These are phyloP conservation scores for Colletotrichum liriopes DNA, from an alignment of 2,329 filamentous ascomycete species.

Conservation along the genomic window DNA sequence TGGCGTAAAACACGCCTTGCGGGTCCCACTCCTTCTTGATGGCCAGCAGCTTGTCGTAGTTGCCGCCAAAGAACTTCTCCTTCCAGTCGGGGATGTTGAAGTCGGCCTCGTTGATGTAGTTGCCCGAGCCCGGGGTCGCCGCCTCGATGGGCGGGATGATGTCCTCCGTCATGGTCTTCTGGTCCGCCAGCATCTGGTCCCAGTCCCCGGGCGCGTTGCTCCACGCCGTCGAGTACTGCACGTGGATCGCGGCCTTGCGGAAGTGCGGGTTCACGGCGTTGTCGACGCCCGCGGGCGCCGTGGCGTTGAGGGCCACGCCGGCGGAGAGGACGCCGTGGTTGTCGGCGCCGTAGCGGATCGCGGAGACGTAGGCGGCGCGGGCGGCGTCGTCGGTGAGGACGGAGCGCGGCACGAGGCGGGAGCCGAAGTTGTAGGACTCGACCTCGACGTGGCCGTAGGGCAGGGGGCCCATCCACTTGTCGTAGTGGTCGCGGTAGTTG, in stretches of 20 bases:
- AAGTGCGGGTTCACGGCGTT: conserved; percentile 43
- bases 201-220: conserved; percentile 42
- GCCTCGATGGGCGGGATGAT: conserved; percentile 44
- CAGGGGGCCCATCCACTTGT: conserved; percentile 58
- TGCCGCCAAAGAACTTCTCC: conserved; percentile 62
- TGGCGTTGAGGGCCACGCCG: conserved; percentile 45
- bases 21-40: conserved; percentile 69
- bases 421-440: conserved; percentile 58
- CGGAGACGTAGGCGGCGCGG: conserved; percentile 37
- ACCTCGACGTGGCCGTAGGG: conserved; percentile 66
- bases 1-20: conserved; percentile 61
- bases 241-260: conserved; percentile 40
- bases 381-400: conserved; percentile 53
- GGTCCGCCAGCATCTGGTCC: conserved; percentile 36
- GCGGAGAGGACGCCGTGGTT: conserved; percentile 40
- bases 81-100: conserved; percentile 63
- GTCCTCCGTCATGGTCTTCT: conserved; percentile 42
- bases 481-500: conserved; percentile 60
- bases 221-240: conserved; percentile 42
- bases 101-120: conserved; percentile 69
- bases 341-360: conserved; percentile 41
- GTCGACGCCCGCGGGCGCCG: conserved; percentile 35
- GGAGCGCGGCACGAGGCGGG: conserved; percentile 59
- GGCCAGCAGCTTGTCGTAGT: conserved; percentile 57
- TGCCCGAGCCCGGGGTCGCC: conserved; percentile 58